A percentile compares a stretch with the other conserved stretches of the same genome.
These are phyloP conservation scores for Scheffersomyces segobiensis DNA, from an alignment of 1,139 yeast genomes.

Conservation along the genomic window DNA sequence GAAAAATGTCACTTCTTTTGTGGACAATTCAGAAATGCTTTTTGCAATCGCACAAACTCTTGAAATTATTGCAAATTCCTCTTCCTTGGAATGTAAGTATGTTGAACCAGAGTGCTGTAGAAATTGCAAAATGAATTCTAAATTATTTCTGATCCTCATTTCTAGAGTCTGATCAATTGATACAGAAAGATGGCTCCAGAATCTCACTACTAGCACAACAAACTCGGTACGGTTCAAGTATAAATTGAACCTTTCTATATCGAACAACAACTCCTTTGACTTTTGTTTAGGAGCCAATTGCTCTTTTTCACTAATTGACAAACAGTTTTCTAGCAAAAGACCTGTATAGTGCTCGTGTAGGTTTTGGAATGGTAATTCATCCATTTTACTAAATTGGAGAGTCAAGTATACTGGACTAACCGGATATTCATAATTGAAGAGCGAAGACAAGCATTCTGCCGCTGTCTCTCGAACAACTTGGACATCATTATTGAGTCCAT, in stretches of 20 bases:
- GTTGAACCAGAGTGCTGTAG: background rate
- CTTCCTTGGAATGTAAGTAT: background rate
- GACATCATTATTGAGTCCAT: conserved; percentile 61
- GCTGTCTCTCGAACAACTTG: conserved; percentile 44
- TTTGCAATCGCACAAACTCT: background rate
- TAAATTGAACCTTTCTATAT: conserved; percentile 32
- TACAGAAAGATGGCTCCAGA: background rate
- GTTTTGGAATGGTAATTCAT: background rate
- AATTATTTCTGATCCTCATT: too few species aligned
- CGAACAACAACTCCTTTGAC: conserved; percentile 21
- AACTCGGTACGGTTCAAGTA: conserved; percentile 23
- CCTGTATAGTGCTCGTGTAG: background rate
- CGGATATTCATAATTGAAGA: conserved; percentile 18
- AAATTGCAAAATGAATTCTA: background rate
- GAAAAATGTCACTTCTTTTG: background rate
- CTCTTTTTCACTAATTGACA: background rate
- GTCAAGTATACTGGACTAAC: conserved; percentile 27
- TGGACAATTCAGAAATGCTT: background rate
- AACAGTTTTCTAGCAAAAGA: conserved; percentile 9
- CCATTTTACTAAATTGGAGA: conserved; percentile 14
- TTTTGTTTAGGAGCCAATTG: background rate
- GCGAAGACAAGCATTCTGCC: conserved; percentile 29
- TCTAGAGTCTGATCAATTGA: background rate
- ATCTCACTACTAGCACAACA: background rate
- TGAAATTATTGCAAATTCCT: background rate